Conservation (phyloP, 805 yeast species). For the Nakazawaea populi region DNA sequence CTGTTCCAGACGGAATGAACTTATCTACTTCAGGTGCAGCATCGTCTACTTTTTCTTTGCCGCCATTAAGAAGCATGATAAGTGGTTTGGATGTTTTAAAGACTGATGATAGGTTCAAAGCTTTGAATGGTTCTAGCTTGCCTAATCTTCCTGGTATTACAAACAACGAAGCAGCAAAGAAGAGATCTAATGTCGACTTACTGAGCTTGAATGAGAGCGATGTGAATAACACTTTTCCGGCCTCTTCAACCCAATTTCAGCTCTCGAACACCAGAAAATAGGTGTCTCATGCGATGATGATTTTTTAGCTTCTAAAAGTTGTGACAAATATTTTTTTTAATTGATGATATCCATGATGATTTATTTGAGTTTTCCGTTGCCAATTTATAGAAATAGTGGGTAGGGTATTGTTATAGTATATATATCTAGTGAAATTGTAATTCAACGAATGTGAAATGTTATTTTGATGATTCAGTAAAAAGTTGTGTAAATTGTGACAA, state of each 20-base stretch:
- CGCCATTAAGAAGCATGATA: conserved; percentile 27
- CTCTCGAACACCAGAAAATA: conserved; percentile 1
- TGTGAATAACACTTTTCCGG: conserved; percentile 1
- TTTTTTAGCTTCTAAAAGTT: too few species aligned
- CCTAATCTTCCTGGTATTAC: conserved; percentile 20
- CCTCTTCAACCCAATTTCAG: background rate
- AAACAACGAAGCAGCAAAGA: conserved; percentile 18
- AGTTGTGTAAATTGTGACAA: background rate
- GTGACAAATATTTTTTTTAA: background rate
- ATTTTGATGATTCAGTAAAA: too few species aligned
- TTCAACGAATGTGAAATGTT: too few species aligned
- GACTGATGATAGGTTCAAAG: conserved; percentile 16
- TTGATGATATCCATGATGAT: background rate
- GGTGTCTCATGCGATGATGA: background rate
- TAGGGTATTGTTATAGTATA: background rate
- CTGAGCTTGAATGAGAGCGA: conserved; percentile 6
- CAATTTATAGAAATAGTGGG: background rate
- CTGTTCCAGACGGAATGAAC: conserved; percentile 10
- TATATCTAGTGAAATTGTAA: background rate
- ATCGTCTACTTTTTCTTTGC: conserved; percentile 18
- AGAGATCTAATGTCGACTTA: conserved; percentile 12
- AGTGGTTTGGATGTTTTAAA: conserved; percentile 20
- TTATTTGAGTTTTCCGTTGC: background rate
- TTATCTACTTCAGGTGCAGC: conserved; percentile 1
- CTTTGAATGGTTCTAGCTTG: conserved; percentile 19